Evolutionary conservation across 306 rosid species (phyloP), one percentile per base, ranked within the genome.

Genomic region (Chamaecrista fasciculata): DNA sequence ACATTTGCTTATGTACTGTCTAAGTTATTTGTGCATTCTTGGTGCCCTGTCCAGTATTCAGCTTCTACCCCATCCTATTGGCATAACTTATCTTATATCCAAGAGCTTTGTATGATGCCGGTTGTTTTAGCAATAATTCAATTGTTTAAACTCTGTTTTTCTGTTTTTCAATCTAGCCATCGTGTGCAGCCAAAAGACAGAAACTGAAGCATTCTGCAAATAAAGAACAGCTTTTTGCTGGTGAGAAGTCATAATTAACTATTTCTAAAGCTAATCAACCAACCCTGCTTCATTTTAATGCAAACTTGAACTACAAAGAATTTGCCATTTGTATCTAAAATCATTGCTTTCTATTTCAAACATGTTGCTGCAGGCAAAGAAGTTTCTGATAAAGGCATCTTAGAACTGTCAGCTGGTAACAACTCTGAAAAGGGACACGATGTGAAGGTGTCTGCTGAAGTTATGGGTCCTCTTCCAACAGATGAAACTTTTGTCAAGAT

Each of bases 101-200:
- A 40, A 29, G 58, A 40, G 48, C 50, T 14, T 26, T 49, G 24
- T 67, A 16, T 61, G 14, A 18, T 42, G 14, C 39, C n/a, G 52
- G 36, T n/a, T 31, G 8, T 49, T 33, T 11, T 11, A 58, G 23
- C 63, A 59, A 75, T 37, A 21, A 18, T 3, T 10, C 60, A 25
- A 25, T 55, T n/a, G n/a, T 40, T 62, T 51, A 36, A 72, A 31
- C 18, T 71, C 46, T 58, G 24, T 73, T 64, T 76, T 52, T 40
- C 23, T 34, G 55, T 62, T 75, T 59, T 69, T 63, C 71, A 62
- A 78, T 63, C 14, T 70, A 90, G 96, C 67, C 74, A 40, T 61
- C 89, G 58, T 80, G 81, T 69, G 71, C 80, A 10, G 76, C 69
- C 34, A 83, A 85, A 74, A 77, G 65, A 76, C 86, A 76, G 78